These are phyloP conservation scores for Monascus ruber DNA, from an alignment of 2,329 filamentous ascomycete genomes.

Conservation along the genomic window DNA sequence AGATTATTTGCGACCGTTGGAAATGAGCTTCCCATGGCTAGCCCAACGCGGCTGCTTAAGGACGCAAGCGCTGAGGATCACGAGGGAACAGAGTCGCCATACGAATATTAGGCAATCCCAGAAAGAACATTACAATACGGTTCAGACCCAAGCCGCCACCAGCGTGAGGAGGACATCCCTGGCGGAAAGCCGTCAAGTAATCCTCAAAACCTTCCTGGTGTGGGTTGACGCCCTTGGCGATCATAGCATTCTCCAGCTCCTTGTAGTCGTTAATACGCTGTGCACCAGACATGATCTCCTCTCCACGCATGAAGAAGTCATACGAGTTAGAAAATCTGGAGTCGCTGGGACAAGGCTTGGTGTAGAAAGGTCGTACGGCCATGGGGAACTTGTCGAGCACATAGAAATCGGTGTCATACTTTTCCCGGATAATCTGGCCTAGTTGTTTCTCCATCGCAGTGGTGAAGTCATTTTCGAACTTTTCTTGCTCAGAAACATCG, in stretches of 20 bases:
- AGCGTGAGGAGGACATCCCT: constrained; percentile 53
- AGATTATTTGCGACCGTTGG: no score
- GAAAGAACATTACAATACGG: constrained; percentile 55
- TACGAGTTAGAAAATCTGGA: constrained; percentile 56
- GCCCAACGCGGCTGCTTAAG: constrained; percentile 12
- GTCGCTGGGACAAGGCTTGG: constrained; percentile 62
- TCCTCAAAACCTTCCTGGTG: constrained; percentile 49
- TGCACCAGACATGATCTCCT: constrained; percentile 57
- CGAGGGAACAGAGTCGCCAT: constrained; percentile 53
- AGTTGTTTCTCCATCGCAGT: constrained; percentile 54
- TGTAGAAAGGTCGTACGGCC: constrained; percentile 80
- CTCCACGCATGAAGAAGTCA: constrained; percentile 61
- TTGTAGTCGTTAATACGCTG: constrained; percentile 55
- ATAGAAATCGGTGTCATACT: constrained; percentile 93
- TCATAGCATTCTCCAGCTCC: constrained; percentile 48
- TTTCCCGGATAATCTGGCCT: constrained; percentile 71
- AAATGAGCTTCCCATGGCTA: no score
- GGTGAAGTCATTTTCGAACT: constrained; percentile 36
- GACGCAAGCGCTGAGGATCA: constrained; percentile 46
- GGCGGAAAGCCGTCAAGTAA: constrained; percentile 53
- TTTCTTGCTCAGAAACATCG: constrained; percentile 38
- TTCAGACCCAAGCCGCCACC: constrained; percentile 56
- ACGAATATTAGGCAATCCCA: constrained; percentile 53
- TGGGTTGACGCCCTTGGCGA: constrained; percentile 48
- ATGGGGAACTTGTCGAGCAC: constrained; percentile 94